Evolutionary conservation across 768 basidiomycete genomes (phyloP), one percentile per base, ranked within the genome.

Genomic region (Lactarius psammicola): DNA sequence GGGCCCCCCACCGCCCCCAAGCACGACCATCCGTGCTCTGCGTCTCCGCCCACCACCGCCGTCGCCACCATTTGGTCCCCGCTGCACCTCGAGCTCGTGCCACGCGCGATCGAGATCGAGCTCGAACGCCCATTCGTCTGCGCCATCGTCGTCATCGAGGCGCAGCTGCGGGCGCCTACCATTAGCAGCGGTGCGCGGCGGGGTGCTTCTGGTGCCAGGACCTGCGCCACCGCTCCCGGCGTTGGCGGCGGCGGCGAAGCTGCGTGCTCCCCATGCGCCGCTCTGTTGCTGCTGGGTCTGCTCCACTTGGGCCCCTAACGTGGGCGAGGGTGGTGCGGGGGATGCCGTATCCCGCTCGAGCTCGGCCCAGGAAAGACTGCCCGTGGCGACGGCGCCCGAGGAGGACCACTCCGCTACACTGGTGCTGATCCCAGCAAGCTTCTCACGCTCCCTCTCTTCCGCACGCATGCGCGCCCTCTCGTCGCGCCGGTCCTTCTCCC

Each of bases 401-500:
- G 55, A 26, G 8, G 44, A 20, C 34, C 46, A 17, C 2, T 20
- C 54, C 9, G 55, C 49, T 30, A 44, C 44, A 23, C 56, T 33
- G 31, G 55, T n/a, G 11, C 28, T 15, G 7, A 33, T 34, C 30
- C 17, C 60, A 3, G 68, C 51, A 34, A 74, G 65, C 63, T 73
- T 71, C 44, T 71, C 72, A 36, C 65, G 60, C 54, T 71, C 92
- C 61, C 79, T 81, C 72, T 89, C 88, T 76, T 98, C 95, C 30
- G 90, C 91, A 18, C 85, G 80, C 1, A 79, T 79, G 59, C 87
- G 87, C 2, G 95, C 95, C 55, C 87, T 83, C 74, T 98, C 94
- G 72, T 98, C 96, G 74, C 88, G 92, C 74, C 84, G 81, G 59
- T 82, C 87, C 78, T 91, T 92, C 76, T 96, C 94, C 75, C 87